Conservation (phyloP, 257 asterid species). For the Solanum etuberosum region DNA sequence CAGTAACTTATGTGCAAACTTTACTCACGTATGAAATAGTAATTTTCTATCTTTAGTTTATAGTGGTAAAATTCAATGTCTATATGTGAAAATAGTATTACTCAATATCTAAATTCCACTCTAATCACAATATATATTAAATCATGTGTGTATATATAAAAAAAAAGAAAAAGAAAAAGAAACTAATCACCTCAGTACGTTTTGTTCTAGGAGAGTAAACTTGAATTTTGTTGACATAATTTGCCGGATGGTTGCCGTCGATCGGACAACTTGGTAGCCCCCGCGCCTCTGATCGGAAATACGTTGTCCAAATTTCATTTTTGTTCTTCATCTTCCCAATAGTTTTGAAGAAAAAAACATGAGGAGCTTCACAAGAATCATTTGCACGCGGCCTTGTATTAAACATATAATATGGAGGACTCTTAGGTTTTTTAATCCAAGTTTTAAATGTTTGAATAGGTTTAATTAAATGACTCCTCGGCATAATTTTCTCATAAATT, state of each 20-base stretch:
- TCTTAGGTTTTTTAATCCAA: conserved; percentile 7
- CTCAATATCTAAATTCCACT: too few species aligned
- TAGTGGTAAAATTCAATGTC: not conserved
- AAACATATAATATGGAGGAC: not conserved
- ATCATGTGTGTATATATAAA: too few species aligned
- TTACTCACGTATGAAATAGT: not conserved
- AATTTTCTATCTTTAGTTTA: not conserved
- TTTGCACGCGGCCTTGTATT: not conserved
- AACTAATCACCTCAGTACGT: not conserved
- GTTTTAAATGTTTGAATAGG: conserved; percentile 38
- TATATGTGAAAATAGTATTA: too few species aligned
- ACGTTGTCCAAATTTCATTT: conserved; percentile 7
- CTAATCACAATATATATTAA: too few species aligned
- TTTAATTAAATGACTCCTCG: not conserved
- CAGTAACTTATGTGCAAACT: too few species aligned
- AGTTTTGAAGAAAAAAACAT: not conserved
- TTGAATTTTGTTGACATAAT: not conserved
- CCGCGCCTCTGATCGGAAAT: not conserved
- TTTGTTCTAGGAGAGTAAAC: not conserved
- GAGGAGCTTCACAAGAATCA: not conserved
- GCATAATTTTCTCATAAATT: not conserved
- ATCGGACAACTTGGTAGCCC: not conserved
- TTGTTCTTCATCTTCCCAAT: not conserved
- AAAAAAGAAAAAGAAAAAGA: too few species aligned
- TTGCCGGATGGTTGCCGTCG: not conserved